Percentiles rank a stretch among this genome's conserved stretches.
These are phyloP conservation scores for Clitocybe nebularis DNA, from an alignment of 1,284 basidiomycete species.

Conservation along the genomic window DNA sequence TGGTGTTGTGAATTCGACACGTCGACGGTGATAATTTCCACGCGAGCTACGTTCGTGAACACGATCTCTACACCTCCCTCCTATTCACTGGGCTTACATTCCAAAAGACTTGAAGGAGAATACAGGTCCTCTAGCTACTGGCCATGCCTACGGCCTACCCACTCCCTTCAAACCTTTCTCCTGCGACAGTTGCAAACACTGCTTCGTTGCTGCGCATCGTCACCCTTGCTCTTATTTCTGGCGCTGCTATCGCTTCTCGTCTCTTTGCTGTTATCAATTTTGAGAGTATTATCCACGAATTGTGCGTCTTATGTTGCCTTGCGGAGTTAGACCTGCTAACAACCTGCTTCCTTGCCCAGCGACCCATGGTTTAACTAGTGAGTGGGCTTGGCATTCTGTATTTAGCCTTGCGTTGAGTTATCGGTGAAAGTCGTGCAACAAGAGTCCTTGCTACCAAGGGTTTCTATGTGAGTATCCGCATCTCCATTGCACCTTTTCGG, in stretches of 20 bases:
- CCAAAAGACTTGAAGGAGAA: too few relatives aligned
- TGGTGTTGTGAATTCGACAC: conserved; percentile 15
- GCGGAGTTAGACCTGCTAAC: conserved; percentile 11
- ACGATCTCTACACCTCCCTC: background rate
- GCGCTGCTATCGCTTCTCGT: conserved; percentile 91
- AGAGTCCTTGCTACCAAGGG: conserved; percentile 84
- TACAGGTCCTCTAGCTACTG: conserved; percentile 11
- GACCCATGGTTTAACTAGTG: conserved; percentile 99
- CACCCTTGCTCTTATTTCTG: conserved; percentile 84
- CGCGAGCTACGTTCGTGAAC: too few relatives aligned
- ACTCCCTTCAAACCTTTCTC: conserved; percentile 65
- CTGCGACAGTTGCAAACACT: conserved; percentile 73
- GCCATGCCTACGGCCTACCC: conserved; percentile 67
- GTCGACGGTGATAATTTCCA: conserved; percentile 12
- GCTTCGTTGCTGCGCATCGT: conserved; percentile 83
- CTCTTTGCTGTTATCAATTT: conserved; percentile 98
- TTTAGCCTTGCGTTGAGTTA: conserved; percentile 15
- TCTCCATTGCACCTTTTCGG: conserved; percentile 2
- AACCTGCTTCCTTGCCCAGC: conserved; percentile 36
- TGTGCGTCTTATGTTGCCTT: conserved; percentile 53
- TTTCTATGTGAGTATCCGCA: conserved; percentile 74
- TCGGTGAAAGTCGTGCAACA: conserved; percentile 74
- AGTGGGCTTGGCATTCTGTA: conserved; percentile 31
- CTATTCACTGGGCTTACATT: background rate
- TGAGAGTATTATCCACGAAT: conserved; percentile 99